Conservation (phyloP, 2,329 filamentous ascomycete species). For the Trichoderma arundinaceum region DNA sequence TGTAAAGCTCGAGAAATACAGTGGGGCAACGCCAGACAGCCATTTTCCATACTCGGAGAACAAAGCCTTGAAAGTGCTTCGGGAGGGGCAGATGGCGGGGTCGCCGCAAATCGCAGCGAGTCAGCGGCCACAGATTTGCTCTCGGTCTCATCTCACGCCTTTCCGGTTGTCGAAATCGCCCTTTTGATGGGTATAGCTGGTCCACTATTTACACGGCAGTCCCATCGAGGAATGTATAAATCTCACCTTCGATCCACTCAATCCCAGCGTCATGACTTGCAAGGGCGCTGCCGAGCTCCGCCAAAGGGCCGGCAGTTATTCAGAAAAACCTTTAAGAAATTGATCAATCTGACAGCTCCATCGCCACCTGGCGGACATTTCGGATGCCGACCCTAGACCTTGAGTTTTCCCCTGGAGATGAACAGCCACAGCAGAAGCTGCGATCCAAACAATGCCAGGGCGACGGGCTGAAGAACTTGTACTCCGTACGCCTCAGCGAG, state of each 20-base stretch:
- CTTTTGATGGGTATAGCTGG: neutral
- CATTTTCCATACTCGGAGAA: slow-evolving; percentile 10
- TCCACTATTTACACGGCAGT: slow-evolving; percentile 3
- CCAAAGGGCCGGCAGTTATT: neutral
- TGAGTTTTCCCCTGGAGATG: slow-evolving; percentile 21
- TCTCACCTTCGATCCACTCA: neutral
- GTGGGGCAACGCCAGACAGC: slow-evolving; percentile 1
- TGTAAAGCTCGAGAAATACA: slow-evolving; percentile 6
- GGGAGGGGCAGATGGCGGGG: slow-evolving; percentile 21
- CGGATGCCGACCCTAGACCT: slow-evolving; percentile 2
- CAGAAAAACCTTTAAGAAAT: neutral
- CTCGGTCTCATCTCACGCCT: neutral
- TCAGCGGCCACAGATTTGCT: slow-evolving; percentile 8
- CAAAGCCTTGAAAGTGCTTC: neutral
- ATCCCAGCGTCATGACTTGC: neutral
- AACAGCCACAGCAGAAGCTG: slow-evolving; percentile 26
- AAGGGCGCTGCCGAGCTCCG: too few relatives aligned
- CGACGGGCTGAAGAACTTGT: slow-evolving; percentile 49
- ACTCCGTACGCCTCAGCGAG: slow-evolving; percentile 66
- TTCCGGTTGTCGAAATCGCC: slow-evolving; percentile 28
- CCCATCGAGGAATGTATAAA: neutral
- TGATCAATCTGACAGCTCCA: neutral
- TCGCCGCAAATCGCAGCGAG: slow-evolving; percentile 17
- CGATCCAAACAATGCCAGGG: slow-evolving; percentile 50
- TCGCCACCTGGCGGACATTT: neutral